Evolutionary conservation across 2,329 filamentous ascomycete species (phyloP).

Genomic region (Ophiobolus disseminans): DNA sequence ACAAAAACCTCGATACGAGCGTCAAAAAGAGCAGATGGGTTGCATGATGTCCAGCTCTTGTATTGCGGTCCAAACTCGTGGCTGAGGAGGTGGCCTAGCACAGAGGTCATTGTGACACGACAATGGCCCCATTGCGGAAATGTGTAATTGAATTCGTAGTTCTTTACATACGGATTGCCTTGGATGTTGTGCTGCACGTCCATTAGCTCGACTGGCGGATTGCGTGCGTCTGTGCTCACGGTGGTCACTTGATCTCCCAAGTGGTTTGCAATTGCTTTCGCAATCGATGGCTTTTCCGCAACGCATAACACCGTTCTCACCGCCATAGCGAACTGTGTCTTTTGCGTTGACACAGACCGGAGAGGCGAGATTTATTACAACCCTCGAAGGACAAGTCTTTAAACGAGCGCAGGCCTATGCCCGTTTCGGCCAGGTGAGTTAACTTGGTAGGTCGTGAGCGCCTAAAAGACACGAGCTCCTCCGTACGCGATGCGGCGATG

Average conservation of each 20-base stretch:
- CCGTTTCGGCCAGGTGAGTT: too few species aligned
- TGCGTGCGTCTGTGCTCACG: conserved; percentile 54
- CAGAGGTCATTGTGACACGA: conserved; percentile 90
- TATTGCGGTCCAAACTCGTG: conserved; percentile 77
- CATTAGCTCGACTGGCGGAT: conserved; percentile 12
- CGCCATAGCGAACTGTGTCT: not conserved
- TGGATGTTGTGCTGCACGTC: conserved; percentile 67
- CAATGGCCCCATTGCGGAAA: conserved; percentile 86
- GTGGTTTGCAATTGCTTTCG: conserved; percentile 90
- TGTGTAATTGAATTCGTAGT: conserved; percentile 89
- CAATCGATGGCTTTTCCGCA: conserved; percentile 91
- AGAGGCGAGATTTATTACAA: too few species aligned
- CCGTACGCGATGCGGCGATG: too few species aligned
- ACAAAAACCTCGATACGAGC: conserved; percentile 76
- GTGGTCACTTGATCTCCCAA: conserved; percentile 79
- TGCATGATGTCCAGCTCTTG: conserved; percentile 81
- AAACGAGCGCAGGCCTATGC: too few species aligned
- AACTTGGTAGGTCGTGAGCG: too few species aligned
- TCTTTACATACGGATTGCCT: conserved; percentile 82
- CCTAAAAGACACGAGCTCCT: too few species aligned
- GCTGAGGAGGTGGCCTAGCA: conserved; percentile 85
- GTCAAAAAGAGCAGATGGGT: conserved; percentile 79
- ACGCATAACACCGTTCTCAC: conserved; percentile 72
- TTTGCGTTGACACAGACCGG: conserved; percentile 11
- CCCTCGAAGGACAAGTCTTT: too few species aligned